These are phyloP conservation scores for Penicillium robsamsonii DNA, from an alignment of 495 filamentous ascomycete genomes.

Conservation along the genomic window DNA sequence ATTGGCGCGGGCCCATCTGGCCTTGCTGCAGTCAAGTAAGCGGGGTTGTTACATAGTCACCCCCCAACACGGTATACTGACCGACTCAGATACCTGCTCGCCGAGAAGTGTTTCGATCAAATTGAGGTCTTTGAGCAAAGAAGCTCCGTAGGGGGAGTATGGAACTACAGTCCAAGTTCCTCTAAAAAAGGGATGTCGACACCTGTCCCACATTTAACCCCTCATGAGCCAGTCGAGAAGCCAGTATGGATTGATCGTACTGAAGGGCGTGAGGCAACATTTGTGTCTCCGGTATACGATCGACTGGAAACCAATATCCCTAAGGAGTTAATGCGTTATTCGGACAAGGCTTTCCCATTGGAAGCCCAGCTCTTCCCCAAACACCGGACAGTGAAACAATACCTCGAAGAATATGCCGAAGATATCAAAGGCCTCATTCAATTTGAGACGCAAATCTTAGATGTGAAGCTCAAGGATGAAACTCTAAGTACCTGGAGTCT, in stretches of 20 bases:
- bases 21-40: constrained; percentile 44
- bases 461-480: constrained; percentile 37
- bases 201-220: constrained; percentile 43
- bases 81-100: constrained; percentile 62
- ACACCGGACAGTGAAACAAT: constrained; percentile 63
- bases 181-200: constrained; percentile 28
- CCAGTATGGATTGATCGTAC: constrained; percentile 40
- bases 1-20: constrained; percentile 50
- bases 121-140: constrained; percentile 85
- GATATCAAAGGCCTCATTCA: constrained; percentile 55
- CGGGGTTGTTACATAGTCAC: background rate
- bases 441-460: constrained; percentile 58
- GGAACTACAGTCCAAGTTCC: constrained; percentile 59
- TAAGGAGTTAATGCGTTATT: constrained; percentile 74
- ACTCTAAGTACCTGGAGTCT: constrained; percentile 50
- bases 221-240: constrained; percentile 38
- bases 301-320: constrained; percentile 84
- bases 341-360: constrained; percentile 63
- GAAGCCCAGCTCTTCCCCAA: constrained; percentile 70
- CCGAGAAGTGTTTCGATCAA: constrained; percentile 65
- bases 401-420: constrained; percentile 70
- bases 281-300: constrained; percentile 78
- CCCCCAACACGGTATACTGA: constrained; percentile 5
- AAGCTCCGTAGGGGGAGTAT: constrained; percentile 70
- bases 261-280: constrained; percentile 33